Evolutionary conservation across 208 protist genomes (phyloP).

Genomic region (Acanthamoeba lenticulata): DNA sequence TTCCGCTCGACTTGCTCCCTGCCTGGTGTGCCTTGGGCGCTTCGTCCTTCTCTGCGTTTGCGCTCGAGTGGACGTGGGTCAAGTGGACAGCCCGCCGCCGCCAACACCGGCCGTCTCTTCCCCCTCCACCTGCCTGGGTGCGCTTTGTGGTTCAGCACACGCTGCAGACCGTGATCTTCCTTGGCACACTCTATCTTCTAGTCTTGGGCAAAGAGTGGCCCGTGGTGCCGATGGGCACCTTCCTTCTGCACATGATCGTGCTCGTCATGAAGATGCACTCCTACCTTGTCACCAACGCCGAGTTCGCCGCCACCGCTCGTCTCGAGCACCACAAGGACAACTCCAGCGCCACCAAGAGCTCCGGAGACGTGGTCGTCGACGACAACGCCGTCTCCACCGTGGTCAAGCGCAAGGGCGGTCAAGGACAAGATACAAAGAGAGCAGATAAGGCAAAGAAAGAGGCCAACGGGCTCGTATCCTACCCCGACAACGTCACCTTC

Average conservation of each 20-base stretch:
- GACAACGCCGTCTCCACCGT: no score
- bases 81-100: not conserved
- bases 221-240: slow-evolving; percentile 54
- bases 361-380: no score
- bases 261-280: slow-evolving; percentile 71
- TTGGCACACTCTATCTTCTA: slow-evolving; percentile 37
- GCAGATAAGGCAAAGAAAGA: not conserved
- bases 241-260: slow-evolving; percentile 57
- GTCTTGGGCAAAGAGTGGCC: slow-evolving; percentile 38
- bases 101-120: not conserved
- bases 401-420: not conserved
- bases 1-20: slow-evolving; percentile 61
- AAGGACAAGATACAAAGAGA: not conserved
- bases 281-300: slow-evolving; percentile 63
- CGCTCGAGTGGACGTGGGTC: slow-evolving; percentile 20
- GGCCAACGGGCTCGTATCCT: not conserved
- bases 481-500: slow-evolving; percentile 80
- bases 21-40: slow-evolving; percentile 28
- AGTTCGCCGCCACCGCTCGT: not conserved
- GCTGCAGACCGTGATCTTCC: slow-evolving; percentile 56
- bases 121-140: not conserved
- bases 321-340: not conserved
- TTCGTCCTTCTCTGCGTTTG: slow-evolving; percentile 24
- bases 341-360: no score
- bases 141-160: slow-evolving; percentile 11